Base-by-base conservation (phyloP, 345 rosid species). In the Hevea brasiliensis region DNA sequence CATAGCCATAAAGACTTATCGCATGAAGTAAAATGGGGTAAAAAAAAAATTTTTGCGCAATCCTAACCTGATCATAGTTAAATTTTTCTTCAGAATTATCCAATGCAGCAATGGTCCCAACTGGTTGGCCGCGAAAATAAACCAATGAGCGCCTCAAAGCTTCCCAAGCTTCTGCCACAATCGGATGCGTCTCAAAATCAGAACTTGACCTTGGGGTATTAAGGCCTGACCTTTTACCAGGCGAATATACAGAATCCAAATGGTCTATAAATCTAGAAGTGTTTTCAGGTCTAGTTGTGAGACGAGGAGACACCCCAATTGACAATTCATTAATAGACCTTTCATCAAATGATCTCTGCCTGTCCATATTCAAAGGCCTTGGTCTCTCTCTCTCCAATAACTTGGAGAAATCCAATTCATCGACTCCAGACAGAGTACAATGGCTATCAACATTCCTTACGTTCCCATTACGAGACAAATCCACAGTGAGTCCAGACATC, bases 21-120 rank as follows among this genome's bases (percentile, higher is more conserved):
- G 4, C 11, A 11, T 41, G 10, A 63, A 44, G 5, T 12, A 14
- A 17, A 37, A 0, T 17, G 7, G 29, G 0, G 58, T 21, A 45
- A 7, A 1, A 15, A 13, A 73, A 65, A 58, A 50, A 51, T 7
- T n/a, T n/a, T 3, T 8, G 26, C 14, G 55, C 26, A 50, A 51
- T 18, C 23, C 67, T 74, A 57, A 92, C 99, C 97, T 95, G 99
- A 87, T 95, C 97, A 63, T 95, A 95, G 82, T 95, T 95, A 29
- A 91, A 87, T 12, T 91, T 86, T 66, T 95, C 98, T 8, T 85
- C 98, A 12, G 96, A 84, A 68, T 69, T 89, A 75, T 95, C 97
- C 71, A 85, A 78, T 0, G 98, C 99, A 29, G 99, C 96, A 54
- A 95, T 92, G 0, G 98, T 91, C 40, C 98, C 99, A 53, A 95